Base-by-base conservation (phyloP, 768 basidiomycete species). In the Tulasnella sp. region DNA sequence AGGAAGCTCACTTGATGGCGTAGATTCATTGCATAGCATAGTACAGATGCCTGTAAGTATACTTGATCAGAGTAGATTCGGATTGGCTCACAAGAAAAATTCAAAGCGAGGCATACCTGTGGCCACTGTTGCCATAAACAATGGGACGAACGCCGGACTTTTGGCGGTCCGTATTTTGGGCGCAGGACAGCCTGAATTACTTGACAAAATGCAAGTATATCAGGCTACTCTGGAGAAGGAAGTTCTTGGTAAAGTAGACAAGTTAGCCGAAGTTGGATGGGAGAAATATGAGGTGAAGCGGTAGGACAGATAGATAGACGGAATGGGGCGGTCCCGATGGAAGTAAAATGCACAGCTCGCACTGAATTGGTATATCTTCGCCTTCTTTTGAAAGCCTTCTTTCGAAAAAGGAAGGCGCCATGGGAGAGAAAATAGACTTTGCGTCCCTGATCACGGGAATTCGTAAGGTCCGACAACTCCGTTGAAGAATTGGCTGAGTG, bases 1-100 rank as follows among this genome's bases (percentile, higher is more conserved):
- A 63, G 92, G 88, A 9, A 90, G 88, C 63, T 74, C 80, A 0
- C 71, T 98, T 10, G 92, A 95, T 63, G 95, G 95, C 0, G 89
- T 99, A 1, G 95, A 98, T 66, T 90, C 89, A n/a, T 66, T 99
- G 59, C 79, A 95, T 61, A 91, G 86, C 63, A 98, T 99, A 57
- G 91, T 99, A 7, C 95, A 98, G 68, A 99, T 99, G 95, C 95
- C 95, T 16, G 89, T 91, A 62, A 59, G 86, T 73, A 8, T n/a
- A 12, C 35, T 35, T 16, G 40, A n/a, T 45, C 37, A 24, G 15
- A 3, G 10, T 46, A 13, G 20, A 29, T 25, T 29, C 16, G 16
- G 12, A 35, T 35, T 13, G 40, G n/a, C 39, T n/a, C 47, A 48
- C 45, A 12, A 25, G 12, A 34, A 12, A 28, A 12, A 34, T 22